Evolutionary conservation across 495 filamentous ascomycete species (phyloP).

Genomic region (Patellaria atrata): DNA sequence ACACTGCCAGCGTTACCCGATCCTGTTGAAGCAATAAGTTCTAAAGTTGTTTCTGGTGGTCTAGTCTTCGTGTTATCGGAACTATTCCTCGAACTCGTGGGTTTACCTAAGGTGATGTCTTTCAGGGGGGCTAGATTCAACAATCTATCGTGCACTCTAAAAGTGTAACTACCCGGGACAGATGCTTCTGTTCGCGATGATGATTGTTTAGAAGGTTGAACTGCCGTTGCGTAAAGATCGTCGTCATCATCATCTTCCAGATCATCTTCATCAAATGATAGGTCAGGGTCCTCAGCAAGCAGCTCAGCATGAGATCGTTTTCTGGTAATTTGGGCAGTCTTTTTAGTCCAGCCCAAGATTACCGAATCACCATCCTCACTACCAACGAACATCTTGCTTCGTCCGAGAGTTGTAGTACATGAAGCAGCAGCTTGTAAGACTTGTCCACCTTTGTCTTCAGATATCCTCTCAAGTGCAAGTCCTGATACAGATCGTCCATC

Average conservation of each 20-base stretch:
- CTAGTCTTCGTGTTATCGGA: background rate
- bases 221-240: constrained; percentile 46
- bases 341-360: constrained; percentile 63
- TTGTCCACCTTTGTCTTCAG: constrained; percentile 41
- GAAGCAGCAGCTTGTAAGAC: constrained; percentile 51
- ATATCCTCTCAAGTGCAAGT: constrained; percentile 50
- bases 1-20: constrained; percentile 53
- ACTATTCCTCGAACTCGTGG: constrained; percentile 6
- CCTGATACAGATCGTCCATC: constrained; percentile 91
- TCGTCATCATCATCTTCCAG: constrained; percentile 50
- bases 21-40: constrained; percentile 60
- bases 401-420: constrained; percentile 50
- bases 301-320: constrained; percentile 32
- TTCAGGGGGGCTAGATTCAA: constrained; percentile 64
- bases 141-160: constrained; percentile 63
- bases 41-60: too few species aligned
- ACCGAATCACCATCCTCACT: constrained; percentile 73
- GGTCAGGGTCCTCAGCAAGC: constrained; percentile 22
- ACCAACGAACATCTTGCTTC: constrained; percentile 68
- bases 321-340: constrained; percentile 32
- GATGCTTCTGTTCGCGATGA: constrained; percentile 18
- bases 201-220: constrained; percentile 25
- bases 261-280: constrained; percentile 33
- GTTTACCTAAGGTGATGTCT: constrained; percentile 49
- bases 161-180: constrained; percentile 48